A percentile compares a stretch with the other conserved stretches of the same genome.
Conservation (phyloP, 352 stramenopile genomes). For the Phytophthora europaea region DNA sequence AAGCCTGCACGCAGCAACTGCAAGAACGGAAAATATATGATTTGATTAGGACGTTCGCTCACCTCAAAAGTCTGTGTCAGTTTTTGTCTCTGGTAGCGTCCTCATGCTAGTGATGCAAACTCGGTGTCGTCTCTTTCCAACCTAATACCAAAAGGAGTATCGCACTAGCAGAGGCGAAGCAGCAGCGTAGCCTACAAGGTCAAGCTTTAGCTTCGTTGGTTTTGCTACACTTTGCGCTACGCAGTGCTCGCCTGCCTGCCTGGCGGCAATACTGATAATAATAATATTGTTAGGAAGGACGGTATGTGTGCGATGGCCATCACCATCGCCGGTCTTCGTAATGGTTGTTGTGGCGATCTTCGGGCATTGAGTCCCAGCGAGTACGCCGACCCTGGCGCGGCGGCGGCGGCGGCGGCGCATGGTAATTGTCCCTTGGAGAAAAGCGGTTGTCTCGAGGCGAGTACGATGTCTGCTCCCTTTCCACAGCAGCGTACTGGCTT, state of each 20-base stretch:
- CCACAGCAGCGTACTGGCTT: conserved; percentile 45
- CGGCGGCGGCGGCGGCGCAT: conserved; percentile 22
- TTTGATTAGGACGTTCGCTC: conserved; percentile 36
- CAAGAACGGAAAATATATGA: conserved; percentile 38
- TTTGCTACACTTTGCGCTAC: conserved; percentile 46
- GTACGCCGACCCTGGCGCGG: conserved; percentile 33
- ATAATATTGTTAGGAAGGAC: conserved; percentile 52
- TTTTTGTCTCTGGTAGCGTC: conserved; percentile 9
- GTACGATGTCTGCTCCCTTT: conserved; percentile 36
- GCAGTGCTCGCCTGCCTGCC: conserved; percentile 39
- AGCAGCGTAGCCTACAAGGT: conserved; percentile 44
- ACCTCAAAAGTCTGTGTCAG: not conserved
- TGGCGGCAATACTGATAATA: conserved; percentile 51
- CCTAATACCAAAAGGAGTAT: conserved; percentile 45
- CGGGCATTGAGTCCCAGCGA: conserved; percentile 51
- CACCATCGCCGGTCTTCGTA: conserved; percentile 47
- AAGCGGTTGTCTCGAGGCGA: conserved; percentile 37
- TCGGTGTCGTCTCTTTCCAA: conserved; percentile 31
- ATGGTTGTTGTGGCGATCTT: conserved; percentile 42
- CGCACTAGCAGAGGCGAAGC: conserved; percentile 37
- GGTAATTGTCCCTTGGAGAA: conserved; percentile 40
- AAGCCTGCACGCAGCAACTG: conserved; percentile 13
- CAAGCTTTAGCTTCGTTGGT: conserved; percentile 43
- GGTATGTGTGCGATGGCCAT: conserved; percentile 19
- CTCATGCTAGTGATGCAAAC: not conserved